Conservation (phyloP, 805 yeast species). For the Pichia sporocuriosa region DNA sequence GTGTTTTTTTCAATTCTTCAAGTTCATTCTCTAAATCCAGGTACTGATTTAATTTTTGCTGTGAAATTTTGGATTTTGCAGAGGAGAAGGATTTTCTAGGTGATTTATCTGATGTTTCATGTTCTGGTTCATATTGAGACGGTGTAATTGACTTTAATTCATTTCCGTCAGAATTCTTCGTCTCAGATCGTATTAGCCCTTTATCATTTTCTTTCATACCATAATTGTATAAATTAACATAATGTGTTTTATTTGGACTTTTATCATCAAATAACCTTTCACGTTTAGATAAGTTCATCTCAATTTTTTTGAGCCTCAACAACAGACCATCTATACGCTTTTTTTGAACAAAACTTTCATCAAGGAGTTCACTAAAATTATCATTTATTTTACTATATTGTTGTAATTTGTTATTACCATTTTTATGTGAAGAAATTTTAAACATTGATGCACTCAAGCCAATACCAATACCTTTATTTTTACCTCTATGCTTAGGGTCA, state of each 20-base stretch:
- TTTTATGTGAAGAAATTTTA: background rate
- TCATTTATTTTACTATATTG: constrained; percentile 6
- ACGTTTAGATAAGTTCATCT: constrained; percentile 29
- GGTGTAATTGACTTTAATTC: background rate
- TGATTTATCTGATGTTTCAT: background rate
- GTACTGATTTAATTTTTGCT: constrained; percentile 23
- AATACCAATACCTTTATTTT: background rate
- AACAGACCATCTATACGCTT: constrained; percentile 22
- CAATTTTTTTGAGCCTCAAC: constrained; percentile 28
- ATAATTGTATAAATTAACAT: constrained; percentile 32
- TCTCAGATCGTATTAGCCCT: background rate
- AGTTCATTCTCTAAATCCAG: constrained; percentile 22
- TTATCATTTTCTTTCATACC: constrained; percentile 18
- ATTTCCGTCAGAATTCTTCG: background rate
- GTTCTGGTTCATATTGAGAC: background rate
- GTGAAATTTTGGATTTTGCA: constrained; percentile 6
- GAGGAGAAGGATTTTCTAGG: constrained; percentile 2
- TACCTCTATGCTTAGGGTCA: too few relatives aligned
- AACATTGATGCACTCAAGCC: constrained; percentile 2
- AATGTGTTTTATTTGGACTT: constrained; percentile 38
- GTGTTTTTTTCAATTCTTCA: constrained; percentile 19
- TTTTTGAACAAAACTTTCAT: constrained; percentile 13
- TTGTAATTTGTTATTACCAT: background rate
- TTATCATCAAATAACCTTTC: constrained; percentile 32
- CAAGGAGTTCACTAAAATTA: constrained; percentile 3